phyloP scores from a whole-genome alignment of 2,329 filamentous ascomycete genomes.

The Fusarium humuli region DNA sequence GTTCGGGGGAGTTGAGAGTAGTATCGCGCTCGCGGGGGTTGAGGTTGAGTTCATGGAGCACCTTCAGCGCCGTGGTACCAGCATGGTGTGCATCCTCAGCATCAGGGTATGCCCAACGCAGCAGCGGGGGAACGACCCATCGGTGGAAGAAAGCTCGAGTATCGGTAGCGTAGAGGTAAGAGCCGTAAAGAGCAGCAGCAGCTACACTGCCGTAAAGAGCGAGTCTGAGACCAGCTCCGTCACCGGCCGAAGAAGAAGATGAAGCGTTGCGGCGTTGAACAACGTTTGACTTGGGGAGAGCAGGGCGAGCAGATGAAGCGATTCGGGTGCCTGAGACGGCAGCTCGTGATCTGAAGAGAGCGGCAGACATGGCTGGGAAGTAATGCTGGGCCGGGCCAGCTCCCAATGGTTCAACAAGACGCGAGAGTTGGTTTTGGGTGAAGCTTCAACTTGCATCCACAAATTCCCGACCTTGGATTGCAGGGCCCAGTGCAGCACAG shows the following conservation, averaged over 20 bases:
- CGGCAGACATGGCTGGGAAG: slow-evolving; percentile 44
- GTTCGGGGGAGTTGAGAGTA: slow-evolving; percentile 49
- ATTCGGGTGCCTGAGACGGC: slow-evolving; percentile 36
- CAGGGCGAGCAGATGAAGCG: slow-evolving; percentile 35
- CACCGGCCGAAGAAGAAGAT: slow-evolving; percentile 50
- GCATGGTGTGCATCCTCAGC: slow-evolving; percentile 93
- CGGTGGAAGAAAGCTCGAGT: slow-evolving; percentile 77
- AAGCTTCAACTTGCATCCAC: slow-evolving; percentile 44
- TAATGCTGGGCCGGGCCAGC: slow-evolving; percentile 46
- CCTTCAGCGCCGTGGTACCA: slow-evolving; percentile 77
- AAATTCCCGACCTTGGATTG: slow-evolving; percentile 41
- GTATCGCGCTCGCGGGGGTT: slow-evolving; percentile 82
- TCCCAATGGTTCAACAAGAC: slow-evolving; percentile 47
- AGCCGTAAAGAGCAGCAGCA: slow-evolving; percentile 57
- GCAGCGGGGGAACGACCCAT: slow-evolving; percentile 72
- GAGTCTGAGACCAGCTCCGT: slow-evolving; percentile 50
- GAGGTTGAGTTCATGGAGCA: slow-evolving; percentile 78
- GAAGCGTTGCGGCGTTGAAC: slow-evolving; percentile 50
- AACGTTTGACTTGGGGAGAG: slow-evolving; percentile 34
- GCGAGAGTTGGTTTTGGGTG: slow-evolving; percentile 43
- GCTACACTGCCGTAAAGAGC: slow-evolving; percentile 57
- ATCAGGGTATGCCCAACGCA: slow-evolving; percentile 76
- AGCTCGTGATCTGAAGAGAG: slow-evolving; percentile 43
- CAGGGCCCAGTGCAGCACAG: slow-evolving; percentile 40
- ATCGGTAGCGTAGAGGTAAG: slow-evolving; percentile 79